Evolutionary conservation across 495 filamentous ascomycete genomes (phyloP).

Genomic region (Aspergillus campestris): DNA sequence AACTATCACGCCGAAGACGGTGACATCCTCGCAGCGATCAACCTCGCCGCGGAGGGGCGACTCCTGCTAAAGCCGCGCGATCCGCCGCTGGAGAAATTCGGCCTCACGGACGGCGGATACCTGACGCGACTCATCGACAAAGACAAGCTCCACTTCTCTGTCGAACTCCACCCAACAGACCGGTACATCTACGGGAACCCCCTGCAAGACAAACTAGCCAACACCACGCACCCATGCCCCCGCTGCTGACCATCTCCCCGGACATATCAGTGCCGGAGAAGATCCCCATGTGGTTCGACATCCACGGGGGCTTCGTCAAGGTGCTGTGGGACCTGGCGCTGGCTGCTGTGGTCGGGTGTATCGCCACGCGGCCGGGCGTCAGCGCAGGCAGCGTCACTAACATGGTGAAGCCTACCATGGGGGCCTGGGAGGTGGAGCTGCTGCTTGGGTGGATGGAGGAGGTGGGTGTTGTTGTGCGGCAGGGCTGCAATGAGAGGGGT

Average conservation of each 20-base stretch:
- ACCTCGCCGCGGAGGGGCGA: constrained; percentile 53
- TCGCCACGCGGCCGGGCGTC: constrained; percentile 54
- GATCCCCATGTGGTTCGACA: constrained; percentile 74
- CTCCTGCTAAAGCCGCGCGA: constrained; percentile 48
- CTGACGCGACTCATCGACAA: constrained; percentile 63
- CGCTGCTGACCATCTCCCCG: background rate
- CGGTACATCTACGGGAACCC: constrained; percentile 55
- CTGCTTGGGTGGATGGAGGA: constrained; percentile 56
- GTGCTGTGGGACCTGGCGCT: constrained; percentile 59
- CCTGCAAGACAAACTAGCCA: constrained; percentile 18
- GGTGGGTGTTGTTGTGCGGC: constrained; percentile 34
- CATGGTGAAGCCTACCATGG: constrained; percentile 52
- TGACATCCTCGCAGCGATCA: constrained; percentile 58
- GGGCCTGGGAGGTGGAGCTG: constrained; percentile 57
- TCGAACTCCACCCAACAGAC: constrained; percentile 50
- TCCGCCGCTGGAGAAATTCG: constrained; percentile 60
- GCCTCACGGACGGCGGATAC: constrained; percentile 64
- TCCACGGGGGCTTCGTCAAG: constrained; percentile 53
- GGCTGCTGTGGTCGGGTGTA: constrained; percentile 46
- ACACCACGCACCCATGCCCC: constrained; percentile 20
- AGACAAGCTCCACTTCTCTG: constrained; percentile 49
- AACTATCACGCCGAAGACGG: constrained; percentile 47
- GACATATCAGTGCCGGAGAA: constrained; percentile 24
- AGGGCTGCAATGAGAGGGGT: constrained; percentile 18
- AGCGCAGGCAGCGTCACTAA: constrained; percentile 40